Evolutionary conservation across 2,329 filamentous ascomycete genomes (phyloP).

Genomic region (Neonectria faginata): DNA sequence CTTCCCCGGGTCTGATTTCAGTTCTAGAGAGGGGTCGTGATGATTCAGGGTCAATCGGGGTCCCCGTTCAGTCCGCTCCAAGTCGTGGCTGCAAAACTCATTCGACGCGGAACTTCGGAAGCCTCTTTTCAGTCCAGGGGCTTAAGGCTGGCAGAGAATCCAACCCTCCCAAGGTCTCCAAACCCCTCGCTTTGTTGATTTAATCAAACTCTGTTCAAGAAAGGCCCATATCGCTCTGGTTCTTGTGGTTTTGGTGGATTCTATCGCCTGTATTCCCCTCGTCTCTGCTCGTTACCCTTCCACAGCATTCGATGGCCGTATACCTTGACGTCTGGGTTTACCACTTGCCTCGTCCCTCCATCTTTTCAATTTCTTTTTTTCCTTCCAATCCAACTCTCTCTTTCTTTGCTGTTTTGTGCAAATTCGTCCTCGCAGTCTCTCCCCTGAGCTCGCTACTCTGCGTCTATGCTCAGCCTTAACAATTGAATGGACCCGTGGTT

Average conservation of each 20-base stretch:
- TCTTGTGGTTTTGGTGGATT: background rate
- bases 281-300: background rate
- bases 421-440: background rate
- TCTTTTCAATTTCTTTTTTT: background rate
- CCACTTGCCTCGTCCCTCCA: background rate
- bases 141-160: too few relatives aligned
- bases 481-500: too few relatives aligned
- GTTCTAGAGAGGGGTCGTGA: background rate
- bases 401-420: background rate
- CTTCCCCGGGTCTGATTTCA: background rate
- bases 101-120: background rate
- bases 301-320: too few relatives aligned
- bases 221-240: background rate
- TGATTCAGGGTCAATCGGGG: constrained; percentile 1
- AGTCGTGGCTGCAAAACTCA: background rate
- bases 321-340: background rate
- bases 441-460: background rate
- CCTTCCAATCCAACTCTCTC: background rate
- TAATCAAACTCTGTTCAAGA: background rate
- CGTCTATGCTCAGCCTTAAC: background rate
- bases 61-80: background rate
- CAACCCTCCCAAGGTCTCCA: background rate
- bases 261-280: background rate
- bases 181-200: background rate
- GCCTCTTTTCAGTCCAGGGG: background rate